Percentiles rank a stretch among this genome's conserved stretches.
phyloP scores from a whole-genome alignment of 2,329 filamentous ascomycete species.

The Claviceps africana region DNA sequence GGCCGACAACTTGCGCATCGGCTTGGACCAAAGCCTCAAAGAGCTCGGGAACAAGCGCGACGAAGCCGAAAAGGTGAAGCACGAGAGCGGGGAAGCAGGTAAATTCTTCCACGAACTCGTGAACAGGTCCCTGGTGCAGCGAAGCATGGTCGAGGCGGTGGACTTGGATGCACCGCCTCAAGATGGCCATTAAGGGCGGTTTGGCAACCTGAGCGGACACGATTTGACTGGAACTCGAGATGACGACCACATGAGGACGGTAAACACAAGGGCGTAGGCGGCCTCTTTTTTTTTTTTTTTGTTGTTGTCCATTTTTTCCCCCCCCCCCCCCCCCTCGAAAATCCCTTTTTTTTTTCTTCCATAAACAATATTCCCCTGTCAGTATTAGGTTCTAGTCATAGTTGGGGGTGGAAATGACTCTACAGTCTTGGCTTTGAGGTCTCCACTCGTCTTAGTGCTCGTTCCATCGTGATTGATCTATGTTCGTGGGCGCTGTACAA shows the following conservation, averaged over 20 bases:
- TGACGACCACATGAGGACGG: neutral
- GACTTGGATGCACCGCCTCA: constrained; percentile 38
- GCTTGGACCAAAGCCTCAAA: constrained; percentile 73
- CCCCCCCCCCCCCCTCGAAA: too few species aligned
- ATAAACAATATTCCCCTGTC: neutral
- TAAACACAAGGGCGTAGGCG: neutral
- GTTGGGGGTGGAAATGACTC: neutral
- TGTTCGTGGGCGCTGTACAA: neutral
- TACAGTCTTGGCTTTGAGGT: neutral
- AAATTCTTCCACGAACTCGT: constrained; percentile 88
- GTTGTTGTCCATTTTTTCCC: neutral
- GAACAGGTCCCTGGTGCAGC: constrained; percentile 43
- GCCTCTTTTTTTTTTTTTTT: neutral
- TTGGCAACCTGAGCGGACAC: neutral
- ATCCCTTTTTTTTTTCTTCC: neutral
- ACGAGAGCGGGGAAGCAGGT: constrained; percentile 71
- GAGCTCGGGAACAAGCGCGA: constrained; percentile 65
- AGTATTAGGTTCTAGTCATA: neutral
- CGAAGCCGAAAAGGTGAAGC: constrained; percentile 67
- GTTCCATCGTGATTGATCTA: neutral
- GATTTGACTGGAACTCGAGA: neutral
- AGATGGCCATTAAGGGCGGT: constrained; percentile 14
- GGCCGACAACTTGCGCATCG: constrained; percentile 70
- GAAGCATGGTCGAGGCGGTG: constrained; percentile 33
- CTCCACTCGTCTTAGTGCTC: neutral